A percentile compares a stretch with the other conserved stretches of the same genome.
Conservation (phyloP, 179 eudicot genomes). For the Drosera spatulata region DNA sequence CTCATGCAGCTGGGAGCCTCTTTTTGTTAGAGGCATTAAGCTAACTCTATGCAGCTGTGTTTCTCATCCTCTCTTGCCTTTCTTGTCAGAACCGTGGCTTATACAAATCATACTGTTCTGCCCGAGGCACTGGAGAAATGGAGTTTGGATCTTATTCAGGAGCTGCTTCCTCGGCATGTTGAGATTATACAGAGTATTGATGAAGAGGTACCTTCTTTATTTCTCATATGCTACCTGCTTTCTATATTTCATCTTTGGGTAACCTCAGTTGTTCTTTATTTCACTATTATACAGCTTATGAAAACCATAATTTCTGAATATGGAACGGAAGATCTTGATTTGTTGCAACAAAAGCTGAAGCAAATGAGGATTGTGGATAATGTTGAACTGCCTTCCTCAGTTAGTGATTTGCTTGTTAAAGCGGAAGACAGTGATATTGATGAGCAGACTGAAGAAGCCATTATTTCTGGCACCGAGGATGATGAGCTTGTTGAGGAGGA, state of each 20-base stretch:
- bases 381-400: slow-evolving; percentile 44
- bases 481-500: slow-evolving; percentile 19
- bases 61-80: neutral
- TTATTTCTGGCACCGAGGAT: slow-evolving; percentile 4
- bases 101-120: slow-evolving; percentile 54
- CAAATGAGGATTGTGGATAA: slow-evolving; percentile 77
- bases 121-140: slow-evolving; percentile 64
- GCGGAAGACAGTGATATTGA: slow-evolving; percentile 30
- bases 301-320: slow-evolving; percentile 42
- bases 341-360: slow-evolving; percentile 55
- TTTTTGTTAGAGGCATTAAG: neutral
- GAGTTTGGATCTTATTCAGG: slow-evolving; percentile 39
- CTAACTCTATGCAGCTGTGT: neutral
- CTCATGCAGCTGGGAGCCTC: neutral
- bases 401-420: slow-evolving; percentile 35
- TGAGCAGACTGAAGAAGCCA: slow-evolving; percentile 19
- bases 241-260: slow-evolving; percentile 24
- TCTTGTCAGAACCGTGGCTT: slow-evolving; percentile 60
- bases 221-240: slow-evolving; percentile 6
- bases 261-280: slow-evolving; percentile 1
- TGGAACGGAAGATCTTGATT: slow-evolving; percentile 47
- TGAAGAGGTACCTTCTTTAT: slow-evolving; percentile 44
- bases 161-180: slow-evolving; percentile 50
- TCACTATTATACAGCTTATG: slow-evolving; percentile 29
- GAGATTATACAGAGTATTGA: slow-evolving; percentile 49